phyloP scores from a whole-genome alignment of 2,329 filamentous ascomycete species.

The Blastomyces parvus region DNA sequence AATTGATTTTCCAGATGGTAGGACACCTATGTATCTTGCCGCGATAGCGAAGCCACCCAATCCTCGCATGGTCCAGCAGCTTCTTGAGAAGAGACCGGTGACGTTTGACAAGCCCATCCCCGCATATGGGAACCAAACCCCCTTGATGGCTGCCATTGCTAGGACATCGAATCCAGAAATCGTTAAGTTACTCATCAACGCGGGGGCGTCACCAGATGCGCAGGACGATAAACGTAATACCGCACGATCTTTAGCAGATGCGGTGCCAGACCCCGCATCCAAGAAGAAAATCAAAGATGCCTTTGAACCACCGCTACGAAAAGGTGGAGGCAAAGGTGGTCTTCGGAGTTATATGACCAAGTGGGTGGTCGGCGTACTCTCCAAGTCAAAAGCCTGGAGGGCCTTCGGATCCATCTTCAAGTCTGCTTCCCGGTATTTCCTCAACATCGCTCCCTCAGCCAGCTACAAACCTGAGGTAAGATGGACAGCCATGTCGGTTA shows the following conservation, averaged over 20 bases:
- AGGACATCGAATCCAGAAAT: neutral
- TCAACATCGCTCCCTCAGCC: neutral
- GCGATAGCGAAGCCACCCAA: neutral
- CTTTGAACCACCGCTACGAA: neutral
- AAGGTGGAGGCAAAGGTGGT: neutral
- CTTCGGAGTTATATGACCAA: constrained; percentile 1
- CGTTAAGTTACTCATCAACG: neutral
- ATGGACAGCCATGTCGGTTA: neutral
- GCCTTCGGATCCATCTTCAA: neutral
- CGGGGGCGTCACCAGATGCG: neutral
- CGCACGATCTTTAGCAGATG: neutral
- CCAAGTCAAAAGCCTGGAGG: neutral
- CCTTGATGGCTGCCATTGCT: constrained; percentile 2
- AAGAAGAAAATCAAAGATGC: neutral
- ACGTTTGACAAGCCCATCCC: neutral
- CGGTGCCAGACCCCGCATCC: neutral
- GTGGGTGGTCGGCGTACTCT: neutral
- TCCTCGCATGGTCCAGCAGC: neutral
- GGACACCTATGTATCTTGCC: neutral
- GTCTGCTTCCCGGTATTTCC: constrained; percentile 2
- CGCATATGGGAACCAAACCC: neutral
- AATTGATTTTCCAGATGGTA: neutral
- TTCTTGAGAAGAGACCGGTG: neutral
- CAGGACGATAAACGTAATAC: neutral
- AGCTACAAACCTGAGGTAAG: neutral